Evolutionary conservation across 1,284 basidiomycete species (phyloP).

Genomic region (Ceratobasidium sp.): DNA sequence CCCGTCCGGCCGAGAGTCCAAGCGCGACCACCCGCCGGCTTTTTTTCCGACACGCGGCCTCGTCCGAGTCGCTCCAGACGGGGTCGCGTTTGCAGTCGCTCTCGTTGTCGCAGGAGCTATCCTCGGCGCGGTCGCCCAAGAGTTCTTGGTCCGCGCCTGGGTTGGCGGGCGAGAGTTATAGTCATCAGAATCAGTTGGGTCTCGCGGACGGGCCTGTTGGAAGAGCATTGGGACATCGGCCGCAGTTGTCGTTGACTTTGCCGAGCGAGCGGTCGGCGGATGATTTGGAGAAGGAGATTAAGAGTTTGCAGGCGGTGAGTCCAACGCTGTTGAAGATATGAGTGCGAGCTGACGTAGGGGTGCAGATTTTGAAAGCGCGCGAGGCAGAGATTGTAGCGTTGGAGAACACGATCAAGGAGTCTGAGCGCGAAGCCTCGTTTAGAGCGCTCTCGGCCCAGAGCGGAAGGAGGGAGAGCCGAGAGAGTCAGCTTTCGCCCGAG

Average conservation of each 20-base stretch:
- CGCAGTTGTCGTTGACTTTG: constrained; percentile 42
- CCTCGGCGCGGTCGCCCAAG: constrained; percentile 86
- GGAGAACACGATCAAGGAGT: constrained; percentile 71
- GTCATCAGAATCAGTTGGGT: constrained; percentile 25
- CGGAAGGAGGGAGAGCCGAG: constrained; percentile 43
- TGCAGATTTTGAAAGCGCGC: constrained; percentile 75
- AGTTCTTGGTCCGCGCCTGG: constrained; percentile 66
- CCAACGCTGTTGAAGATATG: not conserved
- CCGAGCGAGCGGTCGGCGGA: constrained; percentile 67
- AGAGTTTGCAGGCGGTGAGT: constrained; percentile 80
- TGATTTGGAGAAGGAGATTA: constrained; percentile 91
- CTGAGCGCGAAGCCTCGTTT: constrained; percentile 40
- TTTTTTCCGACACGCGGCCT: constrained; percentile 88
- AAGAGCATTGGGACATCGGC: constrained; percentile 2
- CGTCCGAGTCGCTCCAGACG: constrained; percentile 82
- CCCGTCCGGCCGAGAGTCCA: constrained; percentile 56
- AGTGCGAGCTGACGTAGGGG: not conserved
- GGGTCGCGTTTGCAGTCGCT: constrained; percentile 61
- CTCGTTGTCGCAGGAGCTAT: constrained; percentile 93
- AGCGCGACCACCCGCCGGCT: constrained; percentile 65
- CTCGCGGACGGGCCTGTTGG: constrained; percentile 36
- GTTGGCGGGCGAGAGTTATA: constrained; percentile 68
- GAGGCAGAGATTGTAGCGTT: constrained; percentile 85
- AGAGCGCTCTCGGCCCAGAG: constrained; percentile 39
- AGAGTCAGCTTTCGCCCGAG: constrained; percentile 67